phyloP scores from a whole-genome alignment of 2,329 filamentous ascomycete species.

The Parastagonospora nodorum region DNA sequence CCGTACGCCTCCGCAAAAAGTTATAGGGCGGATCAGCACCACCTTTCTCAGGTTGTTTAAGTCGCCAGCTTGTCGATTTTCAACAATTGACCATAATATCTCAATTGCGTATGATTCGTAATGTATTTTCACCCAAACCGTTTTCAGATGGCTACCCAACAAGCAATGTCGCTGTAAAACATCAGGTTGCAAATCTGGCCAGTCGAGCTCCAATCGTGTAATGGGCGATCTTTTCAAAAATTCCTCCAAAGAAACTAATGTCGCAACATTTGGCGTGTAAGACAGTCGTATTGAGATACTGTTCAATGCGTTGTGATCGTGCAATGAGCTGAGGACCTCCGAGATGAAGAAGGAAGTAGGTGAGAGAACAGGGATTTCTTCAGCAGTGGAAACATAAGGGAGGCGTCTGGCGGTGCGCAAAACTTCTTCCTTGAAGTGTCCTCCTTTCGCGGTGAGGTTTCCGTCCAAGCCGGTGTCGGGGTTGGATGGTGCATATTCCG shows the following conservation, averaged over 20 bases:
- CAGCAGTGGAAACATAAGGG: slow-evolving; percentile 23
- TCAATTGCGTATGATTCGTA: slow-evolving; percentile 17
- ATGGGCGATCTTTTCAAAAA: slow-evolving; percentile 22
- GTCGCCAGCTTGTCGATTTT: slow-evolving; percentile 13
- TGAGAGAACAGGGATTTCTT: slow-evolving; percentile 8
- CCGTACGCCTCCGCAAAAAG: no score
- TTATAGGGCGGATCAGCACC: slow-evolving; percentile 21
- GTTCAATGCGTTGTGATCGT: slow-evolving; percentile 18
- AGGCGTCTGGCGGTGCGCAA: slow-evolving; percentile 21
- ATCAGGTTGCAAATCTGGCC: slow-evolving; percentile 25
- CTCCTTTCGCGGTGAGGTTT: slow-evolving; percentile 16
- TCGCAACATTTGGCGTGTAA: slow-evolving; percentile 19
- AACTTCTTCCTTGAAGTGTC: slow-evolving; percentile 21
- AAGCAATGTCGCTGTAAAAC: slow-evolving; percentile 18
- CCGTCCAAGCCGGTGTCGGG: slow-evolving; percentile 11
- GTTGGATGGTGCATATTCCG: slow-evolving; percentile 18
- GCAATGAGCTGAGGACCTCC: slow-evolving; percentile 23
- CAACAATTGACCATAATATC: slow-evolving; percentile 14
- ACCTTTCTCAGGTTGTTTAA: slow-evolving; percentile 15
- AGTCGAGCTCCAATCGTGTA: slow-evolving; percentile 29
- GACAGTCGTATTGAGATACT: slow-evolving; percentile 22
- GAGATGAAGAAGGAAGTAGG: slow-evolving; percentile 25
- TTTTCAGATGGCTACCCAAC: slow-evolving; percentile 13
- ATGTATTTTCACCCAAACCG: slow-evolving; percentile 23
- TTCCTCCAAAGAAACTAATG: slow-evolving; percentile 18